Evolutionary conservation across 768 basidiomycete species (phyloP).

Genomic region (Boletales sp.): DNA sequence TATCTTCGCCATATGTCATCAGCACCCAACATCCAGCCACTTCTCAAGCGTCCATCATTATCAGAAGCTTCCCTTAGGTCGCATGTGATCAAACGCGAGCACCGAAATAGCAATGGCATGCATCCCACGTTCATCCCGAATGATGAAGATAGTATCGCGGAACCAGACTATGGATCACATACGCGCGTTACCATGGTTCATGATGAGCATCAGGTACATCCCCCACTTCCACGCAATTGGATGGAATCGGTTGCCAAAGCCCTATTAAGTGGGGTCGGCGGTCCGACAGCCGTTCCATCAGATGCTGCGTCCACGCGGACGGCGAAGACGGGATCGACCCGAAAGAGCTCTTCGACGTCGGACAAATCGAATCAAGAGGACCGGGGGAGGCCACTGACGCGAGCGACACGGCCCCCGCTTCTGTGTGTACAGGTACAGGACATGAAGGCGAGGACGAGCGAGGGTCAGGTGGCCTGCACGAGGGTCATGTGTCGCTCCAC

Average conservation of each 20-base stretch:
- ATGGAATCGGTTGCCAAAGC: constrained; percentile 66
- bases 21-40: constrained; percentile 41
- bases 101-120: constrained; percentile 31
- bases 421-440: constrained; percentile 33
- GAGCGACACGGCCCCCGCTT: constrained; percentile 28
- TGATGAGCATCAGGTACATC: constrained; percentile 30
- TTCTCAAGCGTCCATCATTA: constrained; percentile 30
- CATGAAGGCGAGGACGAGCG: constrained; percentile 22
- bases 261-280: constrained; percentile 51
- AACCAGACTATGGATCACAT: constrained; percentile 17
- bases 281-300: constrained; percentile 30
- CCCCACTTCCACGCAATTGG: constrained; percentile 70
- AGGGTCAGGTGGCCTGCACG: constrained; percentile 44
- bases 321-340: constrained; percentile 19
- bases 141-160: constrained; percentile 25
- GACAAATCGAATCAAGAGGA: constrained; percentile 24
- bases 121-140: constrained; percentile 32
- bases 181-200: constrained; percentile 31
- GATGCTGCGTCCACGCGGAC: constrained; percentile 22
- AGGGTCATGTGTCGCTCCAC: constrained; percentile 68
- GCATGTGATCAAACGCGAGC: constrained; percentile 17
- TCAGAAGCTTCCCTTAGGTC: constrained; percentile 34
- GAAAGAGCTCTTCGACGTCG: constrained; percentile 21
- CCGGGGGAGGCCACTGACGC: constrained; percentile 11
- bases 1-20: constrained; percentile 78